A percentile compares a stretch with the other conserved stretches of the same genome.
Conservation (phyloP, 805 yeast genomes). For the Schwanniomyces sp. region DNA sequence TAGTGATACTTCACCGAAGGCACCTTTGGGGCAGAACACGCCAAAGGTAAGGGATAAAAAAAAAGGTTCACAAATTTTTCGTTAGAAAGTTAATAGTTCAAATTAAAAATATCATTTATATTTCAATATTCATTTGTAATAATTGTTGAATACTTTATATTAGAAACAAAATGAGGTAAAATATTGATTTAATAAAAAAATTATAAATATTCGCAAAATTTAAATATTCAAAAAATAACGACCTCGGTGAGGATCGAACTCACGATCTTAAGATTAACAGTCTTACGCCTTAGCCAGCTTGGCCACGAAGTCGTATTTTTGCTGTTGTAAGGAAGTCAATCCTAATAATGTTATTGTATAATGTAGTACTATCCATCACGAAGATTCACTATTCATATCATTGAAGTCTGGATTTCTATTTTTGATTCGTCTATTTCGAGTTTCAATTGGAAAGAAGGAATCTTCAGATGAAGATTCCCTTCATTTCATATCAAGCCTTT, state of each 20-base stretch:
- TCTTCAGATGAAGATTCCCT: conserved; percentile 14
- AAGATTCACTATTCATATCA: conserved; percentile 40
- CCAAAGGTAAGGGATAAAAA: conserved; percentile 17
- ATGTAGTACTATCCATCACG: too few relatives aligned
- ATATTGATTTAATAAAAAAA: too few relatives aligned
- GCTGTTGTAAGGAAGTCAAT: neutral
- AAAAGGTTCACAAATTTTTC: conserved; percentile 18
- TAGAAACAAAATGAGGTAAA: too few relatives aligned
- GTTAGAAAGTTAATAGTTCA: conserved; percentile 7
- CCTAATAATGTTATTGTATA: too few relatives aligned
- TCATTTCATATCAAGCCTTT: conserved; percentile 34
- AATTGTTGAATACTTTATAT: neutral
- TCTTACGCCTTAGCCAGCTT: conserved; percentile 30
- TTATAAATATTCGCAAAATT: too few relatives aligned
- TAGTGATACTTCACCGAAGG: conserved; percentile 8
- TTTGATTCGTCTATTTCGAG: conserved; percentile 37
- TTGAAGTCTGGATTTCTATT: conserved; percentile 41
- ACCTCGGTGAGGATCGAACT: conserved; percentile 27
- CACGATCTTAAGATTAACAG: conserved; percentile 27
- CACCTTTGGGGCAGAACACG: conserved; percentile 6
- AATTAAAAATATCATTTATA: too few relatives aligned
- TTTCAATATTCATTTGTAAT: too few relatives aligned
- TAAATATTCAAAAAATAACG: conserved; percentile 5
- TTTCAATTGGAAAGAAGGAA: conserved; percentile 30
- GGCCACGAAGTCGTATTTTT: conserved; percentile 23